These are phyloP conservation scores for Yamadazyma sp. DNA, from an alignment of 1,139 yeast genomes.

Conservation along the genomic window DNA sequence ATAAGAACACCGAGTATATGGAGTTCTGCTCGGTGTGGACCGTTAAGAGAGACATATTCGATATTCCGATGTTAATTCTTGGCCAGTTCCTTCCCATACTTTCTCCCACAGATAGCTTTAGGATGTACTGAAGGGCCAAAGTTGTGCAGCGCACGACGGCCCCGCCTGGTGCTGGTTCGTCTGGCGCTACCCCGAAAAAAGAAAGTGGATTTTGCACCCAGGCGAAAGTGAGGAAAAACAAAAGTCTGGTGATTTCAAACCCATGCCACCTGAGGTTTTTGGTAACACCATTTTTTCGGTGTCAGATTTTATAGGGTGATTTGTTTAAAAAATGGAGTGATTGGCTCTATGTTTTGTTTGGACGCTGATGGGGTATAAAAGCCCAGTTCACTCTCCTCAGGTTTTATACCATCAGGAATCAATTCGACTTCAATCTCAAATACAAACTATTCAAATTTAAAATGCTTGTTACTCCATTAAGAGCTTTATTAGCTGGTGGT, in stretches of 20 bases:
- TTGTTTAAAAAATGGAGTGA: neutral
- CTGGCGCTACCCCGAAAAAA: too few species aligned
- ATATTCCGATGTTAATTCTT: conserved; percentile 66
- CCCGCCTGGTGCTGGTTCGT: too few species aligned
- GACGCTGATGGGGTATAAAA: conserved; percentile 1
- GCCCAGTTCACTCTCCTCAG: neutral
- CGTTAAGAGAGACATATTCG: conserved; percentile 81
- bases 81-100: conserved; percentile 49
- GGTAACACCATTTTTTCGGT: conserved; percentile 8
- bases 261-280: conserved; percentile 1
- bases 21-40: conserved; percentile 65
- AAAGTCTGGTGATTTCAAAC: conserved; percentile 9
- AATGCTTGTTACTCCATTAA: conserved; percentile 23
- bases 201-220: conserved; percentile 3
- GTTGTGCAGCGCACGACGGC: too few species aligned
- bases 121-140: conserved; percentile 36
- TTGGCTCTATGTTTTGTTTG: neutral
- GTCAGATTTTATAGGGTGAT: neutral
- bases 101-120: conserved; percentile 34
- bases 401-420: neutral
- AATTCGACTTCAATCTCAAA: conserved; percentile 1
- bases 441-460: neutral
- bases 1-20: conserved; percentile 29
- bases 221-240: too few species aligned
- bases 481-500: conserved; percentile 37